Percentiles rank a stretch among this genome's conserved stretches.
Conservation (phyloP, 768 basidiomycete species). For the Pisolithus albus region DNA sequence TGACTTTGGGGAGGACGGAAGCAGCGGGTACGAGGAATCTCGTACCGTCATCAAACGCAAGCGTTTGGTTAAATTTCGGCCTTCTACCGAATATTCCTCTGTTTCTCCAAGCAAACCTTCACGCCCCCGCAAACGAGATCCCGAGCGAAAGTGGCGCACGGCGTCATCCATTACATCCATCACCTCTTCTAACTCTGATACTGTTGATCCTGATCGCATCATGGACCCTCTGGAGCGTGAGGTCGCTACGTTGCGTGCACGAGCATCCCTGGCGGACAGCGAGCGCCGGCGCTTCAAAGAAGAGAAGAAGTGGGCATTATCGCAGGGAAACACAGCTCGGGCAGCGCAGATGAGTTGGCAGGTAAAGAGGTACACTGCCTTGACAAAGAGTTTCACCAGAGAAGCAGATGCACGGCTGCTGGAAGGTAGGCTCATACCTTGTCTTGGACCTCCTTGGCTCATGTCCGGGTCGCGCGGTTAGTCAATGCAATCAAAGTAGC, state of each 20-base stretch:
- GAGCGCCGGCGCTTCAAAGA: conserved; percentile 79
- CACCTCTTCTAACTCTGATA: conserved; percentile 58
- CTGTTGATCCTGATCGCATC: conserved; percentile 49
- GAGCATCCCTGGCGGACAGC: conserved; percentile 75
- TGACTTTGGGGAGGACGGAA: conserved; percentile 18
- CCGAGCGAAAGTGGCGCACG: conserved; percentile 27
- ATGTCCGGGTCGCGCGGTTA: conserved; percentile 4
- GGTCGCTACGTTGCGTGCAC: conserved; percentile 65
- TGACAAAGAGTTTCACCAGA: conserved; percentile 74
- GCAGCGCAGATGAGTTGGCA: conserved; percentile 80
- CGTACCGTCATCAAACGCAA: conserved; percentile 23
- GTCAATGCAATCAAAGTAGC: conserved; percentile 22
- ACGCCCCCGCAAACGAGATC: conserved; percentile 24
- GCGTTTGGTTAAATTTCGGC: conserved; percentile 42
- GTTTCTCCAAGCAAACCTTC: conserved; percentile 18
- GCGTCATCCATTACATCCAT: conserved; percentile 45
- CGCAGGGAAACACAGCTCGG: conserved; percentile 67
- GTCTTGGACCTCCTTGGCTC: neutral
- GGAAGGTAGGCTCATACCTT: conserved; percentile 42
- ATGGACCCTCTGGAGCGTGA: conserved; percentile 68
- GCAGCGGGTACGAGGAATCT: conserved; percentile 15
- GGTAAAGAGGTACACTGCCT: conserved; percentile 69
- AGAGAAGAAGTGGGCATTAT: conserved; percentile 81
- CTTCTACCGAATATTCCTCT: conserved; percentile 28
- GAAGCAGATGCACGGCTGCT: conserved; percentile 68